phyloP scores from a whole-genome alignment of 805 yeast genomes.

The Kuraishia ogatae region DNA sequence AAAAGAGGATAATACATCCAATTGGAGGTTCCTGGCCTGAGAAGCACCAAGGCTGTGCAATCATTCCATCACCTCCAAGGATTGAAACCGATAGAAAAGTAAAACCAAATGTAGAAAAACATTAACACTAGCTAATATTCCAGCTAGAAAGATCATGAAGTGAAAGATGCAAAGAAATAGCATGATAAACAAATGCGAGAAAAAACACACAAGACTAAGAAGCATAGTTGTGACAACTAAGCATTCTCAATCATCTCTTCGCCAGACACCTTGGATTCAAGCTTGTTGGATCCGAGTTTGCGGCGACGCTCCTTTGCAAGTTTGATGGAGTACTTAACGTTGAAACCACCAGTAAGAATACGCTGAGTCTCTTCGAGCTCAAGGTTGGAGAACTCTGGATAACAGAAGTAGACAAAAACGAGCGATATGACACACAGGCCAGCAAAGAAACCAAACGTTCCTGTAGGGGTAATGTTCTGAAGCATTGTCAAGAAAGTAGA shows the following conservation, averaged over 20 bases:
- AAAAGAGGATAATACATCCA: not conserved
- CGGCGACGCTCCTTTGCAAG: slow-evolving; percentile 38
- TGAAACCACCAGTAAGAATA: slow-evolving; percentile 77
- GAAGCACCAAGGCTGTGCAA: not conserved
- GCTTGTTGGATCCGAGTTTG: not conserved
- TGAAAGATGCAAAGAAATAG: not conserved
- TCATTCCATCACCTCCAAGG: not conserved
- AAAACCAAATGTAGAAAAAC: not conserved
- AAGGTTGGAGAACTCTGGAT: slow-evolving; percentile 88
- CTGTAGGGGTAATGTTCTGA: slow-evolving; percentile 87
- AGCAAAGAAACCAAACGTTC: slow-evolving; percentile 88
- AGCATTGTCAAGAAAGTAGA: slow-evolving; percentile 92
- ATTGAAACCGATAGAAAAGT: not conserved
- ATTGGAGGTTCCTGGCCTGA: not conserved
- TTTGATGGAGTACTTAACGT: slow-evolving; percentile 55
- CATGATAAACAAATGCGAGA: not conserved
- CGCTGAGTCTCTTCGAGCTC: slow-evolving; percentile 88
- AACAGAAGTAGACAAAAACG: slow-evolving; percentile 69
- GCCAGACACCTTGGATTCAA: not conserved
- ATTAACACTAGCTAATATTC: not conserved
- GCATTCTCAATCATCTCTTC: not conserved
- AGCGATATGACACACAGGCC: slow-evolving; percentile 68
- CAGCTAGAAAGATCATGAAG: not conserved
- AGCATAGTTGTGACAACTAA: not conserved
- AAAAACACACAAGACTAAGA: not conserved